Percentiles rank a stretch among this genome's conserved stretches.
Evolutionary conservation across 2,329 filamentous ascomycete species (phyloP).

Genomic region (Aspergillus aculeatinus): DNA sequence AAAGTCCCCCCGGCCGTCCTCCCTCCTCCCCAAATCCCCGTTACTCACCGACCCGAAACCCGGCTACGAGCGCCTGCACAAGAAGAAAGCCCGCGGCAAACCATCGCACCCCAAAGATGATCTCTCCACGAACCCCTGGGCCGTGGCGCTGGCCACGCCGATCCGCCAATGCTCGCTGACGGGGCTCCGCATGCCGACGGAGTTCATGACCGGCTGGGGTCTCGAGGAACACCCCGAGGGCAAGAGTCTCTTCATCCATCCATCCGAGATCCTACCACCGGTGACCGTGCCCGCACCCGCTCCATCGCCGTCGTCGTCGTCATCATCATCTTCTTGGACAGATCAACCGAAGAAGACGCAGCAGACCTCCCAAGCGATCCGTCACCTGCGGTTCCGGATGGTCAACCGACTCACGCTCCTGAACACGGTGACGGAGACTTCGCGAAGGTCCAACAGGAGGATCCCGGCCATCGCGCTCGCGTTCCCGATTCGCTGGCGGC

Average conservation of each 20-base stretch:
- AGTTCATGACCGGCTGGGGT: constrained; percentile 37
- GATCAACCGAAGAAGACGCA: not conserved
- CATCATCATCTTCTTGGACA: not conserved
- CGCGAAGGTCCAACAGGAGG: constrained; percentile 14
- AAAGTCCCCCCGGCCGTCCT: constrained; percentile 24
- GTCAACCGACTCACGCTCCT: constrained; percentile 29
- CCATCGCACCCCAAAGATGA: constrained; percentile 25
- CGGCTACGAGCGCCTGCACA: constrained; percentile 22
- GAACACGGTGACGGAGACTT: constrained; percentile 16
- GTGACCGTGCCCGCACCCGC: constrained; percentile 26
- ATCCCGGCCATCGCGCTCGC: constrained; percentile 19
- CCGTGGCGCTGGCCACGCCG: constrained; percentile 39
- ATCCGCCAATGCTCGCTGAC: constrained; percentile 36
- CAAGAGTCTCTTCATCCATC: constrained; percentile 28
- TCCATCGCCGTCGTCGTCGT: constrained; percentile 33
- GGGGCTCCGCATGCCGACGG: constrained; percentile 33
- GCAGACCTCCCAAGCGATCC: not conserved
- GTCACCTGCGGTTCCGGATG: constrained; percentile 28
- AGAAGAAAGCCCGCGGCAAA: constrained; percentile 27
- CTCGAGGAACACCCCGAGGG: constrained; percentile 30
- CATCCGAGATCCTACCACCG: not conserved
- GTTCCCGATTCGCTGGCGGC: constrained; percentile 39
- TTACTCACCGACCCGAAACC: constrained; percentile 27
- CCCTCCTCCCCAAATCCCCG: constrained; percentile 39
- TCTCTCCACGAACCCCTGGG: constrained; percentile 43